Base-by-base conservation (phyloP, 139 green algal genomes). In the Nannochloris sp. region DNA sequence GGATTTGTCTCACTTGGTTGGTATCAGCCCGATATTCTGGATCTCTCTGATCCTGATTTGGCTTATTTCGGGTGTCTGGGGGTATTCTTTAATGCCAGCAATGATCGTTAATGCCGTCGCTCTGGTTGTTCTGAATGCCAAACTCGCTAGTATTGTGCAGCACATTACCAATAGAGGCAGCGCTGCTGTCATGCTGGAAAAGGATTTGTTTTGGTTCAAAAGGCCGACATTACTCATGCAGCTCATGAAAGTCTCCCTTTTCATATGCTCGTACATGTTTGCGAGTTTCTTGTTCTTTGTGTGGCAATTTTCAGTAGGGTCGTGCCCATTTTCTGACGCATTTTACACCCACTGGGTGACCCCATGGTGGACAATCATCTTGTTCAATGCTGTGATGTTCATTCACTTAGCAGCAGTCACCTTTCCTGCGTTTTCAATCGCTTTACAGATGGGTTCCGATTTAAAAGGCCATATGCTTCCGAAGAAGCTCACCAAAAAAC, bases 381-480 rank as follows among this genome's bases (percentile, higher is more conserved):
- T 82, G 4, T 14, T 75, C 20, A 70, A 74, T 10, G 14, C 36
- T 2, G 5, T 70, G 1, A 56, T 78, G 1, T 82, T 75, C 12
- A 25, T 82, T 26, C 58, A 67, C 2, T 16, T 74, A 9, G 62
- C 61, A 20, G 53, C 63, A n/a, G 49, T 78, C 45, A 80, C 63
- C 2, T 61, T 83, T 30, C 76, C 76, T 14, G 30, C 59, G 13
- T 83, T 82, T 50, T 75, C 56, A 3, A 26, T 83, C 28, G 63
- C 59, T 5, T 62, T 83, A 1, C 73, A 79, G 43, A 83, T 83
- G 76, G 76, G 76, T 25, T 70, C 57, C 0, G 70, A 74, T 43
- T 61, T 71, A 45, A 76, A 76, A 40, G 13, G 0, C 0, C 61
- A 56, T 31, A 66, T 64, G 58, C 25, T 64, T 2, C 58, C 58